These are phyloP conservation scores for Casuarina equisetifolia DNA, from an alignment of 306 rosid species.

Conservation along the genomic window DNA sequence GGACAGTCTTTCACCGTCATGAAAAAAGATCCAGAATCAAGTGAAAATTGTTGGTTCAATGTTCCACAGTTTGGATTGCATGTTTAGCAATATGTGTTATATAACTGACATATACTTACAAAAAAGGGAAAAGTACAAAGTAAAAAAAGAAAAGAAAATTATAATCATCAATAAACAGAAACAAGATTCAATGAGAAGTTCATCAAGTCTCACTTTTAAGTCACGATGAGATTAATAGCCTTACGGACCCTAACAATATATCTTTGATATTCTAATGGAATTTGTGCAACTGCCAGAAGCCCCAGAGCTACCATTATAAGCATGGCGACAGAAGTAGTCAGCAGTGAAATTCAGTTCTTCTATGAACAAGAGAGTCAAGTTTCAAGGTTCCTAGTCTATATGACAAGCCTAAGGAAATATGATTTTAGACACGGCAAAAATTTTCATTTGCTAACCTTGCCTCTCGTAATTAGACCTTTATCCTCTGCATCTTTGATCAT, in stretches of 20 bases:
- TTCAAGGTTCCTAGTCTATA: not conserved
- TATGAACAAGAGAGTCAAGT: not conserved
- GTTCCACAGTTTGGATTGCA: slow-evolving; percentile 8
- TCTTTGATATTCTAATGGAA: not conserved
- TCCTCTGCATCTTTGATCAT: slow-evolving; percentile 93
- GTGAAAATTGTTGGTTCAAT: slow-evolving; percentile 5
- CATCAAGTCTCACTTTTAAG: not conserved
- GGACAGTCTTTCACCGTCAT: slow-evolving; percentile 51
- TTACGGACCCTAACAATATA: not conserved
- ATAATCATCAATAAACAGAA: not conserved
- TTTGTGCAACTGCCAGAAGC: not conserved
- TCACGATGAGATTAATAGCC: not conserved
- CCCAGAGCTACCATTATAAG: not conserved
- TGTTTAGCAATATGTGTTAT: not conserved
- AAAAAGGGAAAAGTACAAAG: not conserved
- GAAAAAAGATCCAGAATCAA: slow-evolving; percentile 25
- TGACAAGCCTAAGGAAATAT: slow-evolving; percentile 1
- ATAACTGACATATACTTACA: not conserved
- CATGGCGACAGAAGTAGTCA: too few relatives aligned
- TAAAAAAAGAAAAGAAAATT: not conserved
- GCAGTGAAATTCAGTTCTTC: not conserved
- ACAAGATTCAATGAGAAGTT: not conserved
- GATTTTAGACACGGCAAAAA: not conserved
- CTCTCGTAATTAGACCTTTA: slow-evolving; percentile 72
- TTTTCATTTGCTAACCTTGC: slow-evolving; percentile 54